Evolutionary conservation across 148 eudicot species (phyloP).

Genomic region (Euryodendron excelsum): DNA sequence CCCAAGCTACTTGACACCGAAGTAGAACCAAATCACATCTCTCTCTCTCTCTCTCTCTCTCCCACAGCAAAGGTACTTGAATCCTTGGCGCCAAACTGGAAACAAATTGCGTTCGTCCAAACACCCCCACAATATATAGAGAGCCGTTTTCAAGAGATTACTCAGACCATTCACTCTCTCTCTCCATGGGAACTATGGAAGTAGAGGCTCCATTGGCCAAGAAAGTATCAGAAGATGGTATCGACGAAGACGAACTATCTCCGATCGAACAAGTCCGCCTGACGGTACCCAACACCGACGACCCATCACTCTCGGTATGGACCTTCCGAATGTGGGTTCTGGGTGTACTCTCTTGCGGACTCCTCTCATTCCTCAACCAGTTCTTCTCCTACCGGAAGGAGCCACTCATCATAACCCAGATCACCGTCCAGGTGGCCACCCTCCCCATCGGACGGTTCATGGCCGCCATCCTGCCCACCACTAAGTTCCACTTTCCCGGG

Average conservation of each 20-base stretch:
- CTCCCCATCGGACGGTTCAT: constrained; percentile 51
- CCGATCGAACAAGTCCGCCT: constrained; percentile 42
- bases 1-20: no score
- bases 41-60: no score
- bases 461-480: constrained; percentile 37
- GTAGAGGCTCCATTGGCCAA: not conserved
- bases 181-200: not conserved
- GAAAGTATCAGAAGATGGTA: not conserved
- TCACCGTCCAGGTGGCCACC: constrained; percentile 37
- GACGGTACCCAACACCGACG: constrained; percentile 39
- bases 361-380: constrained; percentile 42
- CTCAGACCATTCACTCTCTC: not conserved
- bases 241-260: constrained; percentile 25
- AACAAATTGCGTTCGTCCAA: no score
- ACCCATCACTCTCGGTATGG: constrained; percentile 44
- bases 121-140: no score
- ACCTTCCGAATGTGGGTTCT: constrained; percentile 54
- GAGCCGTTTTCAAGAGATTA: no score
- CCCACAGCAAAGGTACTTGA: no score
- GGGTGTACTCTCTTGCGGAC: constrained; percentile 31
- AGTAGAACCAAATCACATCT: no score
- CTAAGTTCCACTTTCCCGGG: constrained; percentile 26
- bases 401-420: constrained; percentile 36
- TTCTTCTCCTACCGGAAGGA: constrained; percentile 39
- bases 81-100: no score